Base-by-base conservation (phyloP, 345 rosid genomes). In the Adansonia digitata region DNA sequence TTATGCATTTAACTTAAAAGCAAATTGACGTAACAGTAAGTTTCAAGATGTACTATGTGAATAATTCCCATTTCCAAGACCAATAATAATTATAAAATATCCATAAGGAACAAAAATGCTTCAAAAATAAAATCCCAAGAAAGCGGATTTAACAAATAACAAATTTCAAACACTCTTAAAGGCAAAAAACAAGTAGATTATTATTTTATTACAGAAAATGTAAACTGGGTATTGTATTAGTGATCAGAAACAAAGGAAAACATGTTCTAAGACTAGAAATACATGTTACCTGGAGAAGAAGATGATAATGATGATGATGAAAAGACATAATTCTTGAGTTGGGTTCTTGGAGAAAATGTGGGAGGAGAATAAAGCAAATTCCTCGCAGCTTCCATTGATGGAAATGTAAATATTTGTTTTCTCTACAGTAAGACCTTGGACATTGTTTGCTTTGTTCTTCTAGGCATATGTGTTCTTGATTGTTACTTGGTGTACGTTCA, bases 351-450 rank as follows among this genome's bases (percentile, higher is more conserved):
- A 27, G 83, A 84, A 83, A 87, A 86, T 43, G 92, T 77, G 35
- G 93, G 88, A 79, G 96, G 77, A 39, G 96, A 82, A 81, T 89
- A 82, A 70, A 94, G 82, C 71, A 94, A 81, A 75, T 78, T 85
- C 80, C 86, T 83, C 49, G 86, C 85, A 74, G 90, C 88, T 78
- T 88, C 98, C 98, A 94, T 94, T 72, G 46, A 11, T 52, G 37
- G 24, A 52, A 69, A 27, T 59, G 10, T 26, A 77, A 68, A 9
- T 66, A 49, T 46, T 31, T 37, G 1, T 2, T 4, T 27, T 39
- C 8, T 66, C 35, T 27, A 51, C 4, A 51, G 5, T 20, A 48
- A 12, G 34, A 29, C 37, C 57, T 49, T 59, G 6, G 71, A 78
- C 79, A 78, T 69, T 49, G 26, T 0, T 73, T 17, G 46, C 67